Base-by-base conservation (phyloP, 176 grass and related monocot species). In the Phyllostachys edulis region DNA sequence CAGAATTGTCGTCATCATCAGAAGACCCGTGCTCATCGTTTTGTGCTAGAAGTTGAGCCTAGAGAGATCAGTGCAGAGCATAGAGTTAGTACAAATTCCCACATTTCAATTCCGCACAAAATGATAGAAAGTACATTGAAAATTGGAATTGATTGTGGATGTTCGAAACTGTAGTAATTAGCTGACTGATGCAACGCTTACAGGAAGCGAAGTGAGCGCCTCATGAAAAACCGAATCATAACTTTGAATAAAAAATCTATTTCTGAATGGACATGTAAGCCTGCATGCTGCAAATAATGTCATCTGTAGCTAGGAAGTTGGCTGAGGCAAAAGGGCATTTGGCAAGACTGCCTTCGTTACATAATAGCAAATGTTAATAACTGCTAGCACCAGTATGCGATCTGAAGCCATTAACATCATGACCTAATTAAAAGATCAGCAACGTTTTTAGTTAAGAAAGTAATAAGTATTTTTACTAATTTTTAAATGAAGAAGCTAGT, bases 1-100 rank as follows among this genome's bases (percentile, higher is more conserved):
- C 89, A 63, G 79, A 87, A 78, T 71, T 80, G 24, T 86, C 81
- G 14, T 84, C 89, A 7, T 61, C 87, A 45, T 94, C 88, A 37
- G 83, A 88, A 47, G 68, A 82, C 41, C 42, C 80, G 24, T 80
- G 80, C 81, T 88, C 97, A 63, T 96, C 91, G 3, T 96, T 75
- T 82, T 57, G 79, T 69, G 93, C 66, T 49, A 99, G 78, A 85
- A 96, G 90, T 90, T 99, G 91, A 56, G 97, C 97, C 97, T 99
- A 81, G 26, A 57, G 24, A 77, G 10, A 74, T 37, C 20, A 66
- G 57, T 61, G 68, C 39, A 50, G 7, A 77, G 21, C 34, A 69
- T 37, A 61, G 34, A 70, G 52, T 73, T 81, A 79, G 26, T 71
- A 63, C 1, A 66, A n/a, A 65, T 59, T 24, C n/a, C 54, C 20